Evolutionary conservation across 2,329 filamentous ascomycete genomes (phyloP), one percentile per base, ranked within the genome.

Genomic region (Leptographium galeiforme): DNA sequence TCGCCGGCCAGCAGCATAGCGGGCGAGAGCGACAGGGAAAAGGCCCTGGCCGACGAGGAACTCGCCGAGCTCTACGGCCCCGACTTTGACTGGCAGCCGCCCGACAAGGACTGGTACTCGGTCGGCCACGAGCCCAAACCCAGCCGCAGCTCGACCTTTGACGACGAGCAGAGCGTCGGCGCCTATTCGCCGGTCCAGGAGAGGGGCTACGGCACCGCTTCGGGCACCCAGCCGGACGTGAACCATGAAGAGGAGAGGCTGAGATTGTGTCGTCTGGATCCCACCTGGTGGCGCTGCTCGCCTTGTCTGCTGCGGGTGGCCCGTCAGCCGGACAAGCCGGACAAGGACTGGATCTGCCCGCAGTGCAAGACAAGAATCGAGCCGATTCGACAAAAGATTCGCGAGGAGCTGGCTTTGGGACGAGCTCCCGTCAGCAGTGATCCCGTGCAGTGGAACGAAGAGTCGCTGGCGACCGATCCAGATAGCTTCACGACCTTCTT

Each of bases 261-360:
- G 16, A 16, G 30, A 13, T 36, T 32, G 5, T 33, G 66, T 65
- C 56, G n/a, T 73, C 70, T 72, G 36, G 63, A 67, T 25, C 55
- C 55, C 3, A 63, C 59, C 3, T 79, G 75, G 75, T 81, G 75
- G 75, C 70, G 77, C 39, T 81, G 77, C 63, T 67, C 69, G 50
- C 72, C 72, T 55, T 80, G 77, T 60, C 70, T 81, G 48, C 59
- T 59, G 56, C 67, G 75, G 43, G 70, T 78, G 52, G 58, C 63
- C 51, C 63, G 36, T 13, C 14, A 11, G 13, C 8, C 19, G 13
- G 19, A 18, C 18, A 39, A 75, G 56, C 63, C 65, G 18, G 61
- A 63, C 50, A 56, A 67, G 39, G 68, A 67, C 25, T 78, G 69
- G 59, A 65, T 69, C 45, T 81, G 77, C 61, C 64, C 67, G 34